Conservation (phyloP, 768 basidiomycete genomes). For the Butyriboletus loyo region DNA sequence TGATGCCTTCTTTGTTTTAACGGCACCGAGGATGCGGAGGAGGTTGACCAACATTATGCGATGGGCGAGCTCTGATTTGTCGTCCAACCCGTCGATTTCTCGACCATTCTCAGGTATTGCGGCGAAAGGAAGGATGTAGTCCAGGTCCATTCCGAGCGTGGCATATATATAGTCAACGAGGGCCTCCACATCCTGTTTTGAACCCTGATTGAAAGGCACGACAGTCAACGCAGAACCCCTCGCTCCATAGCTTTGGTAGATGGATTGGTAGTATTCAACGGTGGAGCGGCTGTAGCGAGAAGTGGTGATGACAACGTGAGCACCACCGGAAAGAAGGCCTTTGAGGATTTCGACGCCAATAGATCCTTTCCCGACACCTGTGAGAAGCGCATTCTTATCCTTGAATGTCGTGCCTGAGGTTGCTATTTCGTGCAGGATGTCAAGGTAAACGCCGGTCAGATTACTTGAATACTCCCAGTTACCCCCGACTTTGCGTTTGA, state of each 20-base stretch:
- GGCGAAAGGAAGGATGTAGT: constrained; percentile 98
- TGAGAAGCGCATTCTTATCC: constrained; percentile 97
- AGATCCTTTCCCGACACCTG: constrained; percentile 96
- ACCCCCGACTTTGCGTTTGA: constrained; percentile 94
- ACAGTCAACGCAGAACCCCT: constrained; percentile 96
- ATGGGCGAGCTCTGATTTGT: constrained; percentile 96
- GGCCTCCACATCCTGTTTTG: constrained; percentile 97
- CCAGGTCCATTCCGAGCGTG: constrained; percentile 92
- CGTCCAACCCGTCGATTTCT: constrained; percentile 95
- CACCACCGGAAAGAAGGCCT: constrained; percentile 93
- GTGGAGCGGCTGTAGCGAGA: constrained; percentile 94
- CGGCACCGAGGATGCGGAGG: constrained; percentile 91
- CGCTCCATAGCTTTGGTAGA: constrained; percentile 93
- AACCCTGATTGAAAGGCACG: constrained; percentile 99
- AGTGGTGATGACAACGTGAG: constrained; percentile 95
- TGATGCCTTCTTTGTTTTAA: constrained; percentile 97
- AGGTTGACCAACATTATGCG: constrained; percentile 99
- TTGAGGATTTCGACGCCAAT: constrained; percentile 98
- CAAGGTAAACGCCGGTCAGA: constrained; percentile 91
- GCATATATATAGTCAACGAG: constrained; percentile 98
- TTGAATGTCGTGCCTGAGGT: constrained; percentile 98
- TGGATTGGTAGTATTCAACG: constrained; percentile 97
- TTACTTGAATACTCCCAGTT: constrained; percentile 98
- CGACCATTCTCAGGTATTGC: constrained; percentile 98
- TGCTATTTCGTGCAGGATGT: constrained; percentile 96